A percentile compares a stretch with the other conserved stretches of the same genome.
Evolutionary conservation across 2,329 filamentous ascomycete species (phyloP).

Genomic region (Colletotrichum somersetense): DNA sequence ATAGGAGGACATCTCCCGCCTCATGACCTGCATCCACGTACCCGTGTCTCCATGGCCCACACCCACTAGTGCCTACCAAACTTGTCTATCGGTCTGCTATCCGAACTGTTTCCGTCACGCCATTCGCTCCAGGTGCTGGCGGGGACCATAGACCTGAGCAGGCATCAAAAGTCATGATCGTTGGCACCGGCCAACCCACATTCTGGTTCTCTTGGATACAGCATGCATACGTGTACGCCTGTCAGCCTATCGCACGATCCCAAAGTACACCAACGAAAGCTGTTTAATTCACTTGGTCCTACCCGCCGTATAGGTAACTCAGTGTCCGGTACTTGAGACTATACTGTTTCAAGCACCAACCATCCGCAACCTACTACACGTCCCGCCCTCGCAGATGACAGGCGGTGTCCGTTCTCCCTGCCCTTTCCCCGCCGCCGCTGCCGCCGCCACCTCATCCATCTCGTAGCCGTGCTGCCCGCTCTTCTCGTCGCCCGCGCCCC

Average conservation of each 20-base stretch:
- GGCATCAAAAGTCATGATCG: not conserved
- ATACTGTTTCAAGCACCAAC: constrained; percentile 10
- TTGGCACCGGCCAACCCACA: not conserved
- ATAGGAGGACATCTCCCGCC: too few relatives aligned
- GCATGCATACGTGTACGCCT: not conserved
- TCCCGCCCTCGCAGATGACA: constrained; percentile 25
- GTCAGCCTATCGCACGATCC: not conserved
- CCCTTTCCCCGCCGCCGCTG: not conserved
- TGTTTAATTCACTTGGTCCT: not conserved
- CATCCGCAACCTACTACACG: constrained; percentile 23
- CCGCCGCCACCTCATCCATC: not conserved
- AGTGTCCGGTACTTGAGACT: not conserved
- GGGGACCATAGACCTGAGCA: not conserved
- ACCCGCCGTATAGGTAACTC: not conserved
- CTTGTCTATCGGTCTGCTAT: not conserved
- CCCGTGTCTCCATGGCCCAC: not conserved
- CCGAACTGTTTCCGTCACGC: not conserved
- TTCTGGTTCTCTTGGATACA: not conserved
- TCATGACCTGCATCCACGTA: not conserved
- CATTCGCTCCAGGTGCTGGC: not conserved
- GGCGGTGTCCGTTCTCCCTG: not conserved
- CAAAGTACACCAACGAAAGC: not conserved
- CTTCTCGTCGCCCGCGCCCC: not conserved
- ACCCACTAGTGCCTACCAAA: not conserved
- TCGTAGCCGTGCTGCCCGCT: not conserved